phyloP scores from a whole-genome alignment of 371 early-diverging fungal genomes.

The Synchytrium microbalum region DNA sequence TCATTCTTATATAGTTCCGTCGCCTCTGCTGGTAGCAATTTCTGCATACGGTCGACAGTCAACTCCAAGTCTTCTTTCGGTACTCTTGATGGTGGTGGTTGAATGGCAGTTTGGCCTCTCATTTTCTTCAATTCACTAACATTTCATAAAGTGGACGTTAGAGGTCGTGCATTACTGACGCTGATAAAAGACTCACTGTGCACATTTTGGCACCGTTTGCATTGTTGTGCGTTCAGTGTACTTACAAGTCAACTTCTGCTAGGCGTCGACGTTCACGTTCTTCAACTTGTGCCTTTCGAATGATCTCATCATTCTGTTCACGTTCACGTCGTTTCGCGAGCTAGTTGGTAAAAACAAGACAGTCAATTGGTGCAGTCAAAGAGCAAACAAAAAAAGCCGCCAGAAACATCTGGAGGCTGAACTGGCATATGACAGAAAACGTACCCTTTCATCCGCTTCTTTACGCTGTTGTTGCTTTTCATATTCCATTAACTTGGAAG shows the following conservation, averaged over 20 bases:
- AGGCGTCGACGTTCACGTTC: background rate
- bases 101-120: background rate
- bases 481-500: background rate
- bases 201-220: no score
- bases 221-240: no score
- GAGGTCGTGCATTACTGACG: no score
- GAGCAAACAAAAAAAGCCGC: background rate
- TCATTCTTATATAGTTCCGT: background rate
- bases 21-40: background rate
- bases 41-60: background rate
- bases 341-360: no score
- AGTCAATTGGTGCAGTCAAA: no score
- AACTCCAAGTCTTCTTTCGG: background rate
- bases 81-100: background rate
- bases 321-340: background rate
- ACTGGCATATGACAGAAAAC: background rate
- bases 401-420: background rate
- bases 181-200: no score
- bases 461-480: background rate
- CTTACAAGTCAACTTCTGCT: background rate
- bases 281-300: background rate
- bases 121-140: background rate
- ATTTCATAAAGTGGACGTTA: no score
- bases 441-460: background rate
- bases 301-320: background rate